Evolutionary conservation across 108 stramenopile genomes (phyloP).

Genomic region (Cyclotella baltica): DNA sequence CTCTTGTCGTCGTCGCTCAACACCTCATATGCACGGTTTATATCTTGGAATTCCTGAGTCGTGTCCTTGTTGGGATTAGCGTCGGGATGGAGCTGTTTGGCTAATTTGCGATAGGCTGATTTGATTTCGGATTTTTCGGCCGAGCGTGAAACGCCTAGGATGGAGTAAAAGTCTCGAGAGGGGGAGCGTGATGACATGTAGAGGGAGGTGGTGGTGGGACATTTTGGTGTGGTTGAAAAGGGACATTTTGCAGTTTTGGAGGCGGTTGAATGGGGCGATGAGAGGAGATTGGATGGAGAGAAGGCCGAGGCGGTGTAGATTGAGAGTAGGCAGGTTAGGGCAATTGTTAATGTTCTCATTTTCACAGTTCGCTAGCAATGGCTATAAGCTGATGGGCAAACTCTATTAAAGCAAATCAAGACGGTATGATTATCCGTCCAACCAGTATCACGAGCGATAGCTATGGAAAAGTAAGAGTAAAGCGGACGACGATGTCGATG

Average conservation of each 20-base stretch:
- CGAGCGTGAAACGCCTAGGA: conserved; percentile 73
- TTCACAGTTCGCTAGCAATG: background rate
- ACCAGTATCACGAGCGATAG: too few species aligned
- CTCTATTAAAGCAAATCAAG: background rate
- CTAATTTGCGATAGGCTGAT: conserved; percentile 83
- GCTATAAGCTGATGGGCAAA: background rate
- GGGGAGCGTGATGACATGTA: conserved; percentile 79
- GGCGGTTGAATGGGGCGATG: conserved; percentile 7
- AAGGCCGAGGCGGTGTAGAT: conserved; percentile 34
- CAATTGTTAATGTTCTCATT: conserved; percentile 28
- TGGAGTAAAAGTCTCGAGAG: conserved; percentile 80
- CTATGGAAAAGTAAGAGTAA: too few species aligned
- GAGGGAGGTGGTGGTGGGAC: conserved; percentile 70
- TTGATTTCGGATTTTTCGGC: conserved; percentile 87
- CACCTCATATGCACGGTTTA: conserved; percentile 94
- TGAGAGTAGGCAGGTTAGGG: conserved; percentile 23
- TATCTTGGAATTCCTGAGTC: conserved; percentile 74
- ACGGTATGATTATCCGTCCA: background rate
- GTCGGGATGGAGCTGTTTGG: conserved; percentile 89
- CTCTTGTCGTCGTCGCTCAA: conserved; percentile 87
- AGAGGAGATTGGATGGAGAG: conserved; percentile 30
- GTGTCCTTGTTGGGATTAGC: conserved; percentile 82
- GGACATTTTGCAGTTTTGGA: background rate
- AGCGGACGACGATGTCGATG: too few species aligned
- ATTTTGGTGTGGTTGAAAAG: conserved; percentile 14